Evolutionary conservation across 371 early-diverging fungal genomes (phyloP).

Genomic region (Polyrhizophydium stewartii): DNA sequence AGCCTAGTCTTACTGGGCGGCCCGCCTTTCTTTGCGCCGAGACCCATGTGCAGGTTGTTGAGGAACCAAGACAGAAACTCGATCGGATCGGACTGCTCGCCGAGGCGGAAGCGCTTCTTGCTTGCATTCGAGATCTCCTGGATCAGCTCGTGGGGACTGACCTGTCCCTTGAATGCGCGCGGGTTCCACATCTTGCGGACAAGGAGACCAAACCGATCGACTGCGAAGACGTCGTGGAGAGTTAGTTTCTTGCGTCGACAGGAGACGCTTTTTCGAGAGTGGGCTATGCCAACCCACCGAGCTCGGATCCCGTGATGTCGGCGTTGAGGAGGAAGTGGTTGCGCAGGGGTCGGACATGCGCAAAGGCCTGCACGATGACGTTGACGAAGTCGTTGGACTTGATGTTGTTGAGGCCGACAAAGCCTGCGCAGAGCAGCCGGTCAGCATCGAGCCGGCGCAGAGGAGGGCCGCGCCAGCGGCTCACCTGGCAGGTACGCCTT

Average conservation of each 20-base stretch:
- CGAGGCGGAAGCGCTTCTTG: slow-evolving; percentile 72
- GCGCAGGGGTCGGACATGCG: slow-evolving; percentile 83
- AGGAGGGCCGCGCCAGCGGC: not conserved
- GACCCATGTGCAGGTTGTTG: slow-evolving; percentile 80
- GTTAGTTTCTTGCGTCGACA: too few relatives aligned
- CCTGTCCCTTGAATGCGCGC: slow-evolving; percentile 90
- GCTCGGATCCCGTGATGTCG: slow-evolving; percentile 4
- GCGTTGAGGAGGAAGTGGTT: slow-evolving; percentile 69
- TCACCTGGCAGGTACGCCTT: slow-evolving; percentile 81
- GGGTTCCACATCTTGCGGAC: slow-evolving; percentile 94
- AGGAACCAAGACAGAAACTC: slow-evolving; percentile 93
- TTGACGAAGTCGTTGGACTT: slow-evolving; percentile 97
- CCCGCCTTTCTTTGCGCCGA: slow-evolving; percentile 73
- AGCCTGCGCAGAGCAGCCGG: slow-evolving; percentile 52
- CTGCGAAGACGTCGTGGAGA: slow-evolving; percentile 26
- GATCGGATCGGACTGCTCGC: slow-evolving; percentile 81
- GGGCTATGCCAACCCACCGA: slow-evolving; percentile 10
- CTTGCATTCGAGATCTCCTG: slow-evolving; percentile 83
- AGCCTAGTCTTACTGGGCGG: slow-evolving; percentile 57
- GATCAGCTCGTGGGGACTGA: slow-evolving; percentile 93
- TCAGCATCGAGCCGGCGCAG: not conserved
- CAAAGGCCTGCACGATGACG: slow-evolving; percentile 85
- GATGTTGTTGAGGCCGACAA: slow-evolving; percentile 92
- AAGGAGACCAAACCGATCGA: slow-evolving; percentile 73
- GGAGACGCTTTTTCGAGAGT: too few relatives aligned